Evolutionary conservation across 345 rosid species (phyloP), one percentile per base, ranked within the genome.

Genomic region (Syzygium aqueum): DNA sequence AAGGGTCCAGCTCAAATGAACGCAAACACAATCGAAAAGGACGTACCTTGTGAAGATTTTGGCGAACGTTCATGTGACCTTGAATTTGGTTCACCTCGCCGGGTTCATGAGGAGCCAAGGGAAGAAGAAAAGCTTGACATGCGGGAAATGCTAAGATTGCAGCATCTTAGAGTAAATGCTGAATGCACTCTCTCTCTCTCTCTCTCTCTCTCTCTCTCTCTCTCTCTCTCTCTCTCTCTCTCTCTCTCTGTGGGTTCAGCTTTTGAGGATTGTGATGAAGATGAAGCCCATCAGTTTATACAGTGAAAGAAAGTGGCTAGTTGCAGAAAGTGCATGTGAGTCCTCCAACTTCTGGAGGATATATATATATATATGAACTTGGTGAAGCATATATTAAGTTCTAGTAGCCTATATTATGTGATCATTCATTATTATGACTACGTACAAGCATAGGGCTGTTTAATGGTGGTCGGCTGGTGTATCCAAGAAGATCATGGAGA

Each of bases 31-130:
- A 84, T 40, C 43, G 25, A 2, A 51, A 80, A 84, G 23, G 30
- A 80, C 27, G 43, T 91, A 91, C 93, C 93, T 91, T 84, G 87
- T 89, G 87, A 57, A 65, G 50, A 85, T 87, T 59, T 80, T 87
- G 85, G 84, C 87, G 87, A 3, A 61, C 77, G 85, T 15, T 82
- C 84, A 91, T 90, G 87, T 86, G 88, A 65, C 51, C 67, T 33
- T 51, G 59, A 49, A 87, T 49, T 67, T 78, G 83, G 23, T 87
- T 67, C 1, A 87, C 59, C 50, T 87, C 90, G 77, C 87, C 89
- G 84, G 89, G 84, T 33, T 73, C 49, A 73, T 73, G 7, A 33
- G 80, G 49, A 25, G 80, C 80, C 22, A 73, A 73, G 80, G 80
- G 78, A 90, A 87, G 85, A 82, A 91, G 63, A 89, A 86, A 10